A percentile compares a stretch with the other conserved stretches of the same genome.
These are phyloP conservation scores for Suillus subalutaceus DNA, from an alignment of 768 basidiomycete species.

Conservation along the genomic window DNA sequence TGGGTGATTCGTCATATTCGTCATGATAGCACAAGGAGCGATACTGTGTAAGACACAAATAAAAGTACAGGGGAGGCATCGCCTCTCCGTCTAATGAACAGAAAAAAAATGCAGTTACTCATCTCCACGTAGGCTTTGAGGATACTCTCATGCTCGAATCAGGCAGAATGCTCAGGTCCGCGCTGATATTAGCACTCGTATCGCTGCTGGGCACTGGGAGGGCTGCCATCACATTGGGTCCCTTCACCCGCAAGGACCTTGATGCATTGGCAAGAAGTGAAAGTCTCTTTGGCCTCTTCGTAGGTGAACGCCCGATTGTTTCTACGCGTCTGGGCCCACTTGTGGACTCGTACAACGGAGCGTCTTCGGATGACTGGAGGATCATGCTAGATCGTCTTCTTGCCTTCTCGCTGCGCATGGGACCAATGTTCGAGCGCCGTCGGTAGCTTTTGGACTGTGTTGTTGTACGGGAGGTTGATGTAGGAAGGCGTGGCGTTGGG, in stretches of 20 bases:
- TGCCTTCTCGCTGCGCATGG: slow-evolving; percentile 71
- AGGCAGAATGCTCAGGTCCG: slow-evolving; percentile 32
- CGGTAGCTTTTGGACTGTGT: slow-evolving; percentile 44
- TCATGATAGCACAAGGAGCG: not conserved
- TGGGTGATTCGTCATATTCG: slow-evolving; percentile 4
- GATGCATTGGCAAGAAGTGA: slow-evolving; percentile 50
- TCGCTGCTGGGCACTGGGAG: slow-evolving; percentile 41
- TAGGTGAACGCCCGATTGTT: slow-evolving; percentile 50
- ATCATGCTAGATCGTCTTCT: slow-evolving; percentile 82
- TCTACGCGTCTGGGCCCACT: slow-evolving; percentile 45
- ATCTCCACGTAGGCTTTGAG: slow-evolving; percentile 63
- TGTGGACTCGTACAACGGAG: slow-evolving; percentile 27
- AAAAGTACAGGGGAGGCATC: slow-evolving; percentile 23
- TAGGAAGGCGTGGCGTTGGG: slow-evolving; percentile 52
- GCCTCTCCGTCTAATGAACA: slow-evolving; percentile 16
- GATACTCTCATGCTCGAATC: slow-evolving; percentile 46
- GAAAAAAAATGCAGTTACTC: slow-evolving; percentile 25
- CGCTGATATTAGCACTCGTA: slow-evolving; percentile 45
- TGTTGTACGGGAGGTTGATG: slow-evolving; percentile 44
- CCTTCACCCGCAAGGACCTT: slow-evolving; percentile 38
- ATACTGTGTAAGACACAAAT: slow-evolving; percentile 3
- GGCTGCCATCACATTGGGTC: slow-evolving; percentile 34
- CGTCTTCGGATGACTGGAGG: slow-evolving; percentile 58
- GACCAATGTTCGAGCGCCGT: slow-evolving; percentile 75
- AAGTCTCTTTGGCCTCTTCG: slow-evolving; percentile 59